Percentiles rank a stretch among this genome's conserved stretches.
Evolutionary conservation across 148 eudicot species (phyloP).

Genomic region (Diospyros kaki): DNA sequence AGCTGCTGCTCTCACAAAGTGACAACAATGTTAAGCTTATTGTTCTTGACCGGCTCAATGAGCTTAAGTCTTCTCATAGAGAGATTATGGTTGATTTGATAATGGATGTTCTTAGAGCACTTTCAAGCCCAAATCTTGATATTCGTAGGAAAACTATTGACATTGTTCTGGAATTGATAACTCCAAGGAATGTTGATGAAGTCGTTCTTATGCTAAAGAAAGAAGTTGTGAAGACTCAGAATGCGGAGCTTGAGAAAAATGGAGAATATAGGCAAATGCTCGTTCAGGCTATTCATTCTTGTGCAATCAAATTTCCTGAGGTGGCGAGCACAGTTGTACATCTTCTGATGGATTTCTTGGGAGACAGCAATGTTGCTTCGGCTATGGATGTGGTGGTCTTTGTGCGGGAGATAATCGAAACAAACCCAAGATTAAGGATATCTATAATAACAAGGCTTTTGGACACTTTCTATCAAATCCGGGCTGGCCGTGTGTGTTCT

Average conservation of each 20-base stretch:
- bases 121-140: constrained; percentile 92
- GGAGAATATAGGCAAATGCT: constrained; percentile 97
- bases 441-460: constrained; percentile 70
- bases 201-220: constrained; percentile 89
- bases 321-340: constrained; percentile 98
- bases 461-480: constrained; percentile 81
- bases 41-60: constrained; percentile 82
- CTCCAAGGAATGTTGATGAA: constrained; percentile 85
- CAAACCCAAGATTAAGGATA: constrained; percentile 78
- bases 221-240: constrained; percentile 92
- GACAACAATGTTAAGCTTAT: constrained; percentile 97
- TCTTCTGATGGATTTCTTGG: constrained; percentile 96
- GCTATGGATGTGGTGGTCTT: constrained; percentile 87
- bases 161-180: constrained; percentile 75
- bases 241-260: constrained; percentile 87
- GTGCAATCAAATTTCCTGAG: constrained; percentile 95
- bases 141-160: constrained; percentile 84
- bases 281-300: constrained; percentile 91
- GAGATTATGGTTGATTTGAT: constrained; percentile 91
- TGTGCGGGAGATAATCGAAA: constrained; percentile 79
- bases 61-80: constrained; percentile 68
- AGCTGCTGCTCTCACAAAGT: constrained; percentile 82
- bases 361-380: constrained; percentile 85
- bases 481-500: constrained; percentile 75
- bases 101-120: constrained; percentile 95